A percentile compares a stretch with the other conserved stretches of the same genome.
These are phyloP conservation scores for Didymella keratinophila DNA, from an alignment of 2,329 filamentous ascomycete genomes.

Conservation along the genomic window DNA sequence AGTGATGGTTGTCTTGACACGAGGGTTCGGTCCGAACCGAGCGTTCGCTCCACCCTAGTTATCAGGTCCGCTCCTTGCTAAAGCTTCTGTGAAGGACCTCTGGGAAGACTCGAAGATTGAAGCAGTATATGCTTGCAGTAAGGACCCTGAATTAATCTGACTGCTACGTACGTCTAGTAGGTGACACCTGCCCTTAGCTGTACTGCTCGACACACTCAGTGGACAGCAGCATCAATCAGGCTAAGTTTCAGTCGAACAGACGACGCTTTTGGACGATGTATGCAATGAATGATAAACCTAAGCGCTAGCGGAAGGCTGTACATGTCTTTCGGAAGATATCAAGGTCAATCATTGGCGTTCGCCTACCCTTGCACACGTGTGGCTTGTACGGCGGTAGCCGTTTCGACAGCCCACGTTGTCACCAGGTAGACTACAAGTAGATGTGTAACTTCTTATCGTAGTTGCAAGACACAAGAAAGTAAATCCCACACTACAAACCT, in stretches of 20 bases:
- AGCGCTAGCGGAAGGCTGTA: slow-evolving; percentile 1
- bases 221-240: not conserved
- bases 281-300: not conserved
- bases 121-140: not conserved
- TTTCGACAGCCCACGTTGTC: not conserved
- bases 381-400: slow-evolving; percentile 11
- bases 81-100: not conserved
- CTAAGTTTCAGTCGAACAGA: not conserved
- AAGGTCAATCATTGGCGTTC: slow-evolving; percentile 12
- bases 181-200: not conserved
- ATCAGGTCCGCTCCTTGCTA: not conserved
- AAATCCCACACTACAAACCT: not conserved
- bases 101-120: not conserved
- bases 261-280: not conserved
- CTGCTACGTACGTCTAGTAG: not conserved
- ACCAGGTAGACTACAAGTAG: not conserved
- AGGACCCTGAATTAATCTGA: no score
- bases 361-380: slow-evolving; percentile 8
- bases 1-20: not conserved
- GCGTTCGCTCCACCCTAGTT: not conserved
- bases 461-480: no score
- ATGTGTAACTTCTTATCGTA: no score
- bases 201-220: not conserved
- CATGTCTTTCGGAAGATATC: not conserved
- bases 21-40: slow-evolving; percentile 10